These are phyloP conservation scores for Orbilia blumenaviensis DNA, from an alignment of 2,329 filamentous ascomycete genomes.

Conservation along the genomic window DNA sequence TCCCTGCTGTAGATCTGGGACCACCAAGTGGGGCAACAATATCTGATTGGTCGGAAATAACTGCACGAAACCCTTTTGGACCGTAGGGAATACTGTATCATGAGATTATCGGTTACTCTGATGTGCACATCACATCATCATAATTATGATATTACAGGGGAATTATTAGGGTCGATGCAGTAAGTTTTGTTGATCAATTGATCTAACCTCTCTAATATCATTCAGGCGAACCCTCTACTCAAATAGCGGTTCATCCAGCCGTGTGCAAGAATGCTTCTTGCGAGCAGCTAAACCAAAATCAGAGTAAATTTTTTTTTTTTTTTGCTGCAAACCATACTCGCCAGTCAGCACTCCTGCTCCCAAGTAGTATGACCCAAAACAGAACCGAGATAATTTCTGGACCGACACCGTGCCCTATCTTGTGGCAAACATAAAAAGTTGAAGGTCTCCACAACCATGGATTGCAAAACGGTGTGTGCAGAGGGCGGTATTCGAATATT, in stretches of 20 bases:
- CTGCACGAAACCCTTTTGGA: conserved; percentile 1
- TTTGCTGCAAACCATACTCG: conserved; percentile 24
- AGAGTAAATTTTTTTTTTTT: conserved; percentile 18
- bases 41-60: too few species aligned
- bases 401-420: conserved; percentile 2
- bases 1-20: too few species aligned
- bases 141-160: neutral
- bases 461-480: conserved; percentile 29
- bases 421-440: conserved; percentile 19
- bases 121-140: conserved; percentile 8
- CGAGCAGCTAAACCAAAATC: conserved; percentile 19
- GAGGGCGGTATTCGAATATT: conserved; percentile 32
- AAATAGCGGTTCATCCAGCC: conserved; percentile 32
- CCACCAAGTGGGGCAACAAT: too few species aligned
- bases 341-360: neutral
- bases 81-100: neutral
- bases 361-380: conserved; percentile 13
- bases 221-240: conserved; percentile 9
- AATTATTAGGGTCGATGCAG: conserved; percentile 7
- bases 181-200: neutral
- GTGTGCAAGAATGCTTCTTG: neutral
- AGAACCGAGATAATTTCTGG: conserved; percentile 26
- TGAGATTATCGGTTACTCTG: conserved; percentile 11
- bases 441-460: conserved; percentile 41
- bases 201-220: neutral